Conservation (phyloP, 306 rosid species). For the Fragaria nilgerrensis region DNA sequence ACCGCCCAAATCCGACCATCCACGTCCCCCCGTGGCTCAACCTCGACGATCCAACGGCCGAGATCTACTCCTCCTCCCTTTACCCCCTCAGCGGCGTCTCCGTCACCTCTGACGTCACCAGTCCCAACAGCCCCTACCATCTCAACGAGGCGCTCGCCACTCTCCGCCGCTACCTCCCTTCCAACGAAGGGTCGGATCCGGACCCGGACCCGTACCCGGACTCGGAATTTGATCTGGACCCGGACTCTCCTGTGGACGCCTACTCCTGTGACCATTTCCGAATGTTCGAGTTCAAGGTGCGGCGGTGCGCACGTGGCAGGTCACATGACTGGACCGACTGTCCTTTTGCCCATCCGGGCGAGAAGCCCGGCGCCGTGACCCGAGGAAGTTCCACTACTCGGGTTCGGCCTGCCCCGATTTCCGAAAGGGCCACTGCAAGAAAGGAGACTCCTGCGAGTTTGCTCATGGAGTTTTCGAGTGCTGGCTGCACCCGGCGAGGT, state of each 20-base stretch:
- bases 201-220: constrained; percentile 44
- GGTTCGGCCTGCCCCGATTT: constrained; percentile 95
- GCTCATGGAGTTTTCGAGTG: constrained; percentile 98
- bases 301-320: constrained; percentile 83
- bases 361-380: constrained; percentile 98
- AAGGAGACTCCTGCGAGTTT: constrained; percentile 77
- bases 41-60: constrained; percentile 51
- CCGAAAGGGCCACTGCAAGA: constrained; percentile 79
- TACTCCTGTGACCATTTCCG: constrained; percentile 91
- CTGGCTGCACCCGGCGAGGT: constrained; percentile 97
- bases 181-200: constrained; percentile 31
- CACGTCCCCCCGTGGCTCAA: constrained; percentile 68
- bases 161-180: constrained; percentile 62
- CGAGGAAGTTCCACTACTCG: constrained; percentile 79
- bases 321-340: constrained; percentile 99
- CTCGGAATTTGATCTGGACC: constrained; percentile 41
- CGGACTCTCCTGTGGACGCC: constrained; percentile 75
- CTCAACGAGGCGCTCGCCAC: constrained; percentile 57
- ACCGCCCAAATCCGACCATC: constrained; percentile 58
- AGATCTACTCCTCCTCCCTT: constrained; percentile 42
- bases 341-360: constrained; percentile 97
- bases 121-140: constrained; percentile 52
- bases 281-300: constrained; percentile 88
- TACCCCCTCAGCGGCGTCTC: constrained; percentile 42
- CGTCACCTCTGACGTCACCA: constrained; percentile 34